Percentiles rank a stretch among this genome's conserved stretches.
These are phyloP conservation scores for Iris macrosiphon DNA, from an alignment of 106 monocot species.

Conservation along the genomic window DNA sequence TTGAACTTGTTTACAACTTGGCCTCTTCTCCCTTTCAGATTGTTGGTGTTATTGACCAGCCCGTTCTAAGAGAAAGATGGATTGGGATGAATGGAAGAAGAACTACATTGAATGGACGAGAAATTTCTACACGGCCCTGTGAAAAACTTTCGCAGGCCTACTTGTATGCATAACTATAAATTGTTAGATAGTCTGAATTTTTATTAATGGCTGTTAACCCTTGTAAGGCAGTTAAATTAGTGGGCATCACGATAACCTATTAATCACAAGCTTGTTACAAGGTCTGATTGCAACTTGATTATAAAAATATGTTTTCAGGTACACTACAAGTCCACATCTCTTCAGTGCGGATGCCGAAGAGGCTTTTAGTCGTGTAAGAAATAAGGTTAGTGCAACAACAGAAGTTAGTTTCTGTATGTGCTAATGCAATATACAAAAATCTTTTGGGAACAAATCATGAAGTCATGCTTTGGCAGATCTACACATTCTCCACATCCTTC, in stretches of 20 bases:
- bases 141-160: conserved; percentile 75
- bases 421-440: not conserved
- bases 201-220: too few species aligned
- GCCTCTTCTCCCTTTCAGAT: conserved; percentile 41
- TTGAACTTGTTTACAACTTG: not conserved
- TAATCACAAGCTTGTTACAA: not conserved
- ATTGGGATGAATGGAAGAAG: conserved; percentile 64
- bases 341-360: conserved; percentile 75
- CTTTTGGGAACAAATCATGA: not conserved
- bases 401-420: not conserved
- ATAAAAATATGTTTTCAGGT: conserved; percentile 30
- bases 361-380: conserved; percentile 73
- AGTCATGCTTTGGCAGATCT: not conserved
- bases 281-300: not conserved
- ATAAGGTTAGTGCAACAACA: conserved; percentile 51
- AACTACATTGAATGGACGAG: conserved; percentile 79
- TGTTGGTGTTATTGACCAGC: conserved; percentile 94
- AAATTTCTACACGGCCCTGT: conserved; percentile 75
- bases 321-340: conserved; percentile 96
- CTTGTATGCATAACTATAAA: conserved; percentile 39
- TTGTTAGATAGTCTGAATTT: not conserved
- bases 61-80: conserved; percentile 94
- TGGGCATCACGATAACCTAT: too few species aligned
- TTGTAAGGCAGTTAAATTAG: too few species aligned
- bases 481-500: not conserved